phyloP scores from a whole-genome alignment of 192 early-diverging fungal genomes.

The Entomortierella parvispora region DNA sequence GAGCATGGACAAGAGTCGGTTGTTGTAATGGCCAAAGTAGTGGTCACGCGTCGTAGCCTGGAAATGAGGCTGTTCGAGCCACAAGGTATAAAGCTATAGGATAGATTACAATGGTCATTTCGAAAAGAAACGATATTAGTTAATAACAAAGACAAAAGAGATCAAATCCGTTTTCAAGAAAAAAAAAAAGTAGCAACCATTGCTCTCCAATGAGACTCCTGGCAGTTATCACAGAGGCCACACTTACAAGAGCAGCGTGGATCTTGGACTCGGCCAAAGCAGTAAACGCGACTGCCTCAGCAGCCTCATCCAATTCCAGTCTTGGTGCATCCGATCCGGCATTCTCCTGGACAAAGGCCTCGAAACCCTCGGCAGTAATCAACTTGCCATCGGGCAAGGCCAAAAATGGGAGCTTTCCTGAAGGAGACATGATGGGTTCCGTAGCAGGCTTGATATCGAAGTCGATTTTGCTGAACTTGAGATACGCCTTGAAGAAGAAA shows the following conservation, averaged over 20 bases:
- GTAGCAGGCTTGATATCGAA: constrained; percentile 39
- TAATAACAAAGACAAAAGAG: not conserved
- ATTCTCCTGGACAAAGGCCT: constrained; percentile 37
- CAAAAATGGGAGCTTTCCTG: constrained; percentile 43
- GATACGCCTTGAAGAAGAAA: constrained; percentile 15
- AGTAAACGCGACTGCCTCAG: constrained; percentile 44
- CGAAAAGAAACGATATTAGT: not conserved
- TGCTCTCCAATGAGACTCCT: not conserved
- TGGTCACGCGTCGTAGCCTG: constrained; percentile 36
- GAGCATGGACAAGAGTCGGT: constrained; percentile 13
- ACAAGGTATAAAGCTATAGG: constrained; percentile 42
- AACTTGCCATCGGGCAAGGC: constrained; percentile 29
- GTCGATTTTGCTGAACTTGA: constrained; percentile 48
- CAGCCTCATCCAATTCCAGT: constrained; percentile 25
- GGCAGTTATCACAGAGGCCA: too few species aligned
- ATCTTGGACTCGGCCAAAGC: constrained; percentile 45
- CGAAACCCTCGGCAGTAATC: constrained; percentile 36
- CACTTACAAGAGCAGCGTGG: constrained; percentile 39
- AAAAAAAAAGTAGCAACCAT: too few species aligned
- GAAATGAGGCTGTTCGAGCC: constrained; percentile 48
- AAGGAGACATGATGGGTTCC: constrained; percentile 45
- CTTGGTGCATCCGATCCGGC: not conserved
- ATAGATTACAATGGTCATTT: not conserved
- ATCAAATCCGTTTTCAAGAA: not conserved
- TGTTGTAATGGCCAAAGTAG: constrained; percentile 46